Percentiles rank a stretch among this genome's conserved stretches.
Evolutionary conservation across 2,329 filamentous ascomycete species (phyloP).

Genomic region (Claviceps sorghi): DNA sequence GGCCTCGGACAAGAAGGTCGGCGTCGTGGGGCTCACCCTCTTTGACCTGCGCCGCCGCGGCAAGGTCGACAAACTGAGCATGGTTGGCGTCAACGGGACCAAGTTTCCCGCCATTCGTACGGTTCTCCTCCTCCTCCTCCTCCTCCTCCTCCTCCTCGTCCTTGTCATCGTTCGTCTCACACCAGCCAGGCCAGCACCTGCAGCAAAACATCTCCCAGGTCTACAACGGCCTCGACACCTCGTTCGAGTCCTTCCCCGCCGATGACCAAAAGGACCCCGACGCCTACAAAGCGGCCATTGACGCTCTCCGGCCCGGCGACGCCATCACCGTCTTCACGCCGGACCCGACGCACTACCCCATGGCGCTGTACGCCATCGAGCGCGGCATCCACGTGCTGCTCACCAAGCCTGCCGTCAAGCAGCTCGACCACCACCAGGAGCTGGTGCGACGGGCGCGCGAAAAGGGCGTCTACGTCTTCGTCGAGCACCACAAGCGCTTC

Average conservation of each 20-base stretch:
- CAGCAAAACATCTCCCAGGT: slow-evolving; percentile 73
- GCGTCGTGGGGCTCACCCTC: slow-evolving; percentile 77
- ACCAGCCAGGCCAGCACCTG: slow-evolving; percentile 56
- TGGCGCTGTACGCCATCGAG: slow-evolving; percentile 83
- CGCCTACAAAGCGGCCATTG: slow-evolving; percentile 79
- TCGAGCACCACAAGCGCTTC: slow-evolving; percentile 95
- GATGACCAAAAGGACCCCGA: slow-evolving; percentile 61
- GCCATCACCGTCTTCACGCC: slow-evolving; percentile 95
- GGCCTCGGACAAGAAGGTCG: slow-evolving; percentile 88
- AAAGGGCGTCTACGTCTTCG: slow-evolving; percentile 73
- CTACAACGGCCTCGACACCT: slow-evolving; percentile 80
- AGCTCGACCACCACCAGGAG: slow-evolving; percentile 61
- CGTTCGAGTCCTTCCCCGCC: slow-evolving; percentile 69
- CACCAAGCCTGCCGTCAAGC: slow-evolving; percentile 87
- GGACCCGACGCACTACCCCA: slow-evolving; percentile 82
- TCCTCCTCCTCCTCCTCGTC: background rate
- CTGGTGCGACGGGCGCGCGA: slow-evolving; percentile 59
- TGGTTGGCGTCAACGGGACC: slow-evolving; percentile 77
- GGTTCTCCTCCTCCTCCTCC: slow-evolving; percentile 14
- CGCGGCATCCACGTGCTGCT: slow-evolving; percentile 79
- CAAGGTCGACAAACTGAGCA: slow-evolving; percentile 72
- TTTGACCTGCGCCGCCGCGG: slow-evolving; percentile 80
- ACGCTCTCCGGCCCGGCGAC: slow-evolving; percentile 64
- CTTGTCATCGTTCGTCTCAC: background rate
- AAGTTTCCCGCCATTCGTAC: slow-evolving; percentile 86